A percentile compares a stretch with the other conserved stretches of the same genome.
Conservation (phyloP, 441 rosid genomes). For the Mallotus repandus region DNA sequence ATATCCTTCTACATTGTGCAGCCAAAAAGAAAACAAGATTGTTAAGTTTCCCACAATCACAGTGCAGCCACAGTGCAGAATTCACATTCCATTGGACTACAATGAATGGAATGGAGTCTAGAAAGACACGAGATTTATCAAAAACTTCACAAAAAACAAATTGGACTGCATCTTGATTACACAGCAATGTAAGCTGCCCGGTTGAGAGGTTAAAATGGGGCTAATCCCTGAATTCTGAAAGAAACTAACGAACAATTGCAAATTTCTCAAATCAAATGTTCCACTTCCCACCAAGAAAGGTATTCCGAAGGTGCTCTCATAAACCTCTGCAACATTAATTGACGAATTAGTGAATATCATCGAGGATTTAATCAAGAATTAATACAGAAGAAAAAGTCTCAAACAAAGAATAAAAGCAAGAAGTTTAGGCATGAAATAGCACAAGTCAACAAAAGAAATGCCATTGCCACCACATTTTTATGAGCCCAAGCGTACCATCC, state of each 20-base stretch:
- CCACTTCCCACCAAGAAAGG: background rate
- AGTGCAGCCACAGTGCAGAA: background rate
- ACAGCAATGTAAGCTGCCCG: background rate
- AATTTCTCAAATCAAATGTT: background rate
- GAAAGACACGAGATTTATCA: background rate
- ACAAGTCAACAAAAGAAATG: background rate
- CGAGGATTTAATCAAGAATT: background rate
- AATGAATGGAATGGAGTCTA: background rate
- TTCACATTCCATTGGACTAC: background rate
- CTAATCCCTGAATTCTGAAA: constrained; percentile 4
- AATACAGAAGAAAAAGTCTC: background rate
- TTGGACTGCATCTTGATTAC: background rate
- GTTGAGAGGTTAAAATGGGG: background rate
- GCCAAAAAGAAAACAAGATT: no score
- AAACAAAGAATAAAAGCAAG: background rate
- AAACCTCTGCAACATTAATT: constrained; percentile 38
- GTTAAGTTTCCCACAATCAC: background rate
- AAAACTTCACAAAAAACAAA: background rate
- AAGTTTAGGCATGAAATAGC: no score
- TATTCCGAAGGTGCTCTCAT: constrained; percentile 17
- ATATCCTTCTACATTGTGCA: no score
- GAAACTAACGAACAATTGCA: background rate
- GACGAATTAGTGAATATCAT: constrained; percentile 8
- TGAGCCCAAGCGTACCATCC: background rate
- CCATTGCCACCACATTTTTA: background rate